A percentile compares a stretch with the other conserved stretches of the same genome.
These are phyloP conservation scores for Eimeria mitis DNA, from an alignment of 169 alveolate genomes.

Conservation along the genomic window DNA sequence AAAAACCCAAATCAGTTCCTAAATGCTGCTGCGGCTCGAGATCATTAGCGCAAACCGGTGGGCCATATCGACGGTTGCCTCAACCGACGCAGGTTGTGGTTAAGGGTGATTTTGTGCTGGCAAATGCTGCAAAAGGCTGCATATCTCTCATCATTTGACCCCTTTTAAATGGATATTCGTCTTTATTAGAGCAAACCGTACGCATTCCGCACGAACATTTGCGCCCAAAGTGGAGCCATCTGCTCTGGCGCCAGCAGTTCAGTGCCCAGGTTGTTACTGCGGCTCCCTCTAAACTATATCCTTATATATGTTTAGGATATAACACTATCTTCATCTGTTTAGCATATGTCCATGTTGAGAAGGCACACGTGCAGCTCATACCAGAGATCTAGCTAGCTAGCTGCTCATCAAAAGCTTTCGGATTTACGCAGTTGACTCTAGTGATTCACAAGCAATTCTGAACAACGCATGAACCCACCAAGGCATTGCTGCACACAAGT, in stretches of 20 bases:
- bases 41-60: constrained; percentile 3
- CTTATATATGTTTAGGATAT: not conserved
- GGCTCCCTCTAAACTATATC: not conserved
- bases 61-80: constrained; percentile 32
- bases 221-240: not conserved
- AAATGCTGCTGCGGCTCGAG: not conserved
- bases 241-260: not conserved
- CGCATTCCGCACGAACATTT: not conserved
- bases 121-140: not conserved
- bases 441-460: not conserved
- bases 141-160: not conserved
- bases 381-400: constrained; percentile 23
- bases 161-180: not conserved
- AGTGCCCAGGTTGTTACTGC: not conserved
- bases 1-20: not conserved
- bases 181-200: not conserved
- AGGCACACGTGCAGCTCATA: not conserved
- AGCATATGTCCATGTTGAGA: not conserved
- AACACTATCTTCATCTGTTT: not conserved
- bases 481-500: not conserved
- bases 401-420: not conserved
- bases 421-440: not conserved
- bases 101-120: not conserved
- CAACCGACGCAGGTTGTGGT: not conserved
- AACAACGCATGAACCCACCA: not conserved